Evolutionary conservation across 768 basidiomycete genomes (phyloP), one percentile per base, ranked within the genome.

Genomic region (Rhizopogon vulgaris): DNA sequence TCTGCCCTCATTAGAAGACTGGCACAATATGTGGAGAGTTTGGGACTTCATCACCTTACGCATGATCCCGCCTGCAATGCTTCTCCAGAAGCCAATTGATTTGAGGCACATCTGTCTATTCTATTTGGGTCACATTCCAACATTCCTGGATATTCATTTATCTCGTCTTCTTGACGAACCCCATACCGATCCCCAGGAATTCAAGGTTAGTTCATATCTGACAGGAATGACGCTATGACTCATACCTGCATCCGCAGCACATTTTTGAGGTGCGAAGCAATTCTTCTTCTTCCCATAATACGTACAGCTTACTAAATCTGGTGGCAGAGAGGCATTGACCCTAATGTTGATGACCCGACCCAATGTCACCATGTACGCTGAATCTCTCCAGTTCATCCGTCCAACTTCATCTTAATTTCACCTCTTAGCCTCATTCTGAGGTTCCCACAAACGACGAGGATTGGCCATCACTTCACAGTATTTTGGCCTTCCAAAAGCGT

Each of bases 81-180:
- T 95, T 24, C 85, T 84, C 64, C 75, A 89, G 64, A 95, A 90
- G 64, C 94, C 95, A 3, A 97, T 98, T 55, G 85, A 96, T 62
- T 73, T 98, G 41, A 79, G 96, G 28, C 94, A 98, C 67, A 93
- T 95, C 52, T 95, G 93, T 62, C 76, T 98, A n/a, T 99, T 99
- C 71, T 97, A 97, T 68, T 63, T 91, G 11, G 95, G 95, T 0
- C 96, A 98, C 65, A 92, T 97, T 41, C 92, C 92, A 2, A 78
- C 90, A 17, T 96, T 95, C 73, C 68, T 94, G 56, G 94, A 96
- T 61, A 96, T 96, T 22, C 87, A 95, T 62, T 69, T 95, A 43
- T 89, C 90, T 3, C 76, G 78, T 45, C 68, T 92, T 11, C 66
- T 96, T 47, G 63, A 80, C 38, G 87, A 94, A 59, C 80, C 85